A percentile compares a stretch with the other conserved stretches of the same genome.
These are phyloP conservation scores for Phyllosticta ampelicida DNA, from an alignment of 2,329 filamentous ascomycete genomes.

Conservation along the genomic window DNA sequence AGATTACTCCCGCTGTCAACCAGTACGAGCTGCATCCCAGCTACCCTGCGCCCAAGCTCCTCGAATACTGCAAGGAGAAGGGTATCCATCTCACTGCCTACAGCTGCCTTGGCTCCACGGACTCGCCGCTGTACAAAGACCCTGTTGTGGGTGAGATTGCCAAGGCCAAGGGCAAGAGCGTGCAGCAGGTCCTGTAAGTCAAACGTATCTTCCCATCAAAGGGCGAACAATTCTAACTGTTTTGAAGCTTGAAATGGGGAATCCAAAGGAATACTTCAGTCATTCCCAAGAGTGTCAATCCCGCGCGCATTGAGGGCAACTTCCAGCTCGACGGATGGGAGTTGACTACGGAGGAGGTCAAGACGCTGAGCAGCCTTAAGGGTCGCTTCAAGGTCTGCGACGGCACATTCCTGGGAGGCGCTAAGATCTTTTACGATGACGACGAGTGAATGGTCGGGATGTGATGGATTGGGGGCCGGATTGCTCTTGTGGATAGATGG, in stretches of 20 bases:
- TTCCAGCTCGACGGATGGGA: slow-evolving; percentile 63
- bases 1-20: slow-evolving; percentile 60
- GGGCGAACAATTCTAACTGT: not conserved
- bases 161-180: slow-evolving; percentile 50
- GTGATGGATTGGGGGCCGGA: not conserved
- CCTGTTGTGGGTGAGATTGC: slow-evolving; percentile 52
- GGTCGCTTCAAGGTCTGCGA: slow-evolving; percentile 65
- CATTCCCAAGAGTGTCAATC: slow-evolving; percentile 74
- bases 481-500: not conserved
- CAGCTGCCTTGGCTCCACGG: slow-evolving; percentile 60
- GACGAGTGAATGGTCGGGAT: slow-evolving; percentile 48
- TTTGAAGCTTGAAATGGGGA: slow-evolving; percentile 55
- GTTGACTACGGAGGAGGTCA: slow-evolving; percentile 61
- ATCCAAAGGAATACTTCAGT: slow-evolving; percentile 71
- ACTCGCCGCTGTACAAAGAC: slow-evolving; percentile 61
- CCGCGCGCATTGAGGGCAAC: slow-evolving; percentile 64
- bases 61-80: slow-evolving; percentile 61
- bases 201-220: not conserved
- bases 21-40: slow-evolving; percentile 74
- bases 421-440: slow-evolving; percentile 75
- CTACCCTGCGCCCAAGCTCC: slow-evolving; percentile 66
- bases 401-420: slow-evolving; percentile 56
- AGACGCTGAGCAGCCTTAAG: slow-evolving; percentile 53
- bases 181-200: slow-evolving; percentile 57
- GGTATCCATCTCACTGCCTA: slow-evolving; percentile 67